Evolutionary conservation across 352 stramenopile species (phyloP), one percentile per base, ranked within the genome.

Genomic region (Pythium aquatile): DNA sequence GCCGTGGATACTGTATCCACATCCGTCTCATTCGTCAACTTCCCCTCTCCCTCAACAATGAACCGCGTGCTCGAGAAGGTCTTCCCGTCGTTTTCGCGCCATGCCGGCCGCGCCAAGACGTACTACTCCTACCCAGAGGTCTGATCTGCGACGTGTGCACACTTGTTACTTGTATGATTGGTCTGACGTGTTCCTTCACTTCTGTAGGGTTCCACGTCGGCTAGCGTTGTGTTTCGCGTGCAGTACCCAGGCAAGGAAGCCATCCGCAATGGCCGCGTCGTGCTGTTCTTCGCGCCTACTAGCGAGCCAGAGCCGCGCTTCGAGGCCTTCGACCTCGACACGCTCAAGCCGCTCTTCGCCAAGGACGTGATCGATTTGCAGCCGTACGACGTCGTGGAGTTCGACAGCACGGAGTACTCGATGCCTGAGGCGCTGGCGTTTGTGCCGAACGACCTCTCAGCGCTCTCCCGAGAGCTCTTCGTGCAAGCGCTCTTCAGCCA

Each of bases 101-200:
- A 88, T 58, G 58, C 61, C 58, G 58, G 60, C 6, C 56, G 57
- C 3, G 16, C 64, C 14, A 69, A 74, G 66, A 76, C 32, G 26
- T 91, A 91, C 69, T 91, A 87, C 72, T 79, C 73, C 42, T 80
- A 78, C 60, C 78, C 78, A 7, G 80, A 91, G 73, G 81, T 88
- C 28, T 30, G 39, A 39, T 47, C 14, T 35, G 37, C 9, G 7
- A 46, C 39, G 39, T 46, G 39, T 46, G 39, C 47, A 20, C 28
- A 37, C 11, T 17, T 13, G 28, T 28, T 9, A n/a, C 3, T 51
- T 20, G 14, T n/a, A 49, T 5, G 20, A 24, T 24, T 24, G 20
- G 20, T 24, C 20, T 24, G 20, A 24, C 20, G 20, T 24, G 20
- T 24, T 24, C 20, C 20, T 24, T 24, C 20, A 24, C 16, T 33